phyloP scores from a whole-genome alignment of 768 basidiomycete species.

The Auricularia cornea region DNA sequence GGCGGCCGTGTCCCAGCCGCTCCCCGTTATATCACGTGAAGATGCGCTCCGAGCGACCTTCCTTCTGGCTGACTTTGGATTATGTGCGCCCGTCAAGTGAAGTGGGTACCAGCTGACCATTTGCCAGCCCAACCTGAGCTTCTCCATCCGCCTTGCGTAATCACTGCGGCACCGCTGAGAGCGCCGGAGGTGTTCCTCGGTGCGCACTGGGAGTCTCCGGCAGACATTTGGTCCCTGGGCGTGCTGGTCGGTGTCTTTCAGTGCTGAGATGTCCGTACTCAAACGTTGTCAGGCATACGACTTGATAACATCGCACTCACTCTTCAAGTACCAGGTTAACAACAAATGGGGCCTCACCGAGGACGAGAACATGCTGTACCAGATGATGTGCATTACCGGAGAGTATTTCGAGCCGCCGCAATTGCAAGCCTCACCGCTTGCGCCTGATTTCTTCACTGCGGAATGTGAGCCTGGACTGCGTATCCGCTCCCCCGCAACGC shows the following conservation, averaged over 20 bases:
- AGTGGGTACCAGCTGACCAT: not conserved
- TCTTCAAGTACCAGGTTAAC: constrained; percentile 1
- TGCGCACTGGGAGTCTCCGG: constrained; percentile 8
- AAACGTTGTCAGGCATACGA: not conserved
- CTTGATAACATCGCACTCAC: not conserved
- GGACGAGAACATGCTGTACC: constrained; percentile 1
- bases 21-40: constrained; percentile 3
- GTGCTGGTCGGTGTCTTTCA: constrained; percentile 9
- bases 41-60: constrained; percentile 2
- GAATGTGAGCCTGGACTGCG: not conserved
- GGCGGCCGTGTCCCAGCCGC: not conserved
- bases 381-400: not conserved
- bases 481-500: not conserved
- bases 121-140: not conserved
- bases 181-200: constrained; percentile 8
- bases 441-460: not conserved
- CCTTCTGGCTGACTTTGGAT: constrained; percentile 7
- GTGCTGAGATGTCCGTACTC: not conserved
- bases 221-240: constrained; percentile 13
- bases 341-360: not conserved
- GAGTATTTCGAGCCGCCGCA: not conserved
- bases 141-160: not conserved
- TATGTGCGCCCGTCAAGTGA: constrained; percentile 1
- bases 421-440: not conserved
- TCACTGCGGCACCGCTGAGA: constrained; percentile 3